These are phyloP conservation scores for Miamiensis avidus DNA, from an alignment of 169 alveolate genomes.

Conservation along the genomic window DNA sequence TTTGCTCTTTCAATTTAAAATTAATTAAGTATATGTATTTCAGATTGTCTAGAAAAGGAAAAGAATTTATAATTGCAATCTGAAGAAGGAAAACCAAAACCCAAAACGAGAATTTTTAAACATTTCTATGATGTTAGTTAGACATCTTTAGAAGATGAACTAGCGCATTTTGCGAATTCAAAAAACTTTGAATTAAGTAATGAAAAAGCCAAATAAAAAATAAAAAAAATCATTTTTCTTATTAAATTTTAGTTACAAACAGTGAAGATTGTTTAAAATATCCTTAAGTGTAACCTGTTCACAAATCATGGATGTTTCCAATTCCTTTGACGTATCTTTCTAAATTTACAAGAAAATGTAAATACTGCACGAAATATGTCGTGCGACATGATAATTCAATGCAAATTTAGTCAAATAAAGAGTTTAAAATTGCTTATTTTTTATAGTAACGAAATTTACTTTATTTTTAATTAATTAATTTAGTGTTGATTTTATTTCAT, in stretches of 20 bases:
- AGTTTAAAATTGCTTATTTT: not conserved
- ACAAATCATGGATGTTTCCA: not conserved
- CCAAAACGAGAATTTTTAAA: too few species aligned
- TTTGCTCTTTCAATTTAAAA: too few species aligned
- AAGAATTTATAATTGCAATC: too few species aligned
- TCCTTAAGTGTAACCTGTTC: not conserved
- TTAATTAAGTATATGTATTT: too few species aligned
- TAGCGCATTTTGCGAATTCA: not conserved
- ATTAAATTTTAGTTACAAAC: not conserved
- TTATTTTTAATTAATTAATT: too few species aligned
- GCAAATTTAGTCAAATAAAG: not conserved
- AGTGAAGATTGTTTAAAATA: not conserved
- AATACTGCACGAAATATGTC: not conserved
- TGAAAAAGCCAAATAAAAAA: not conserved
- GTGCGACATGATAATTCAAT: not conserved
- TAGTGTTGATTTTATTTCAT: too few species aligned
- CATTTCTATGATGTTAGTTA: not conserved
- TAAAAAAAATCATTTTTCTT: not conserved
- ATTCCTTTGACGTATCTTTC: not conserved
- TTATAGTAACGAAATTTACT: not conserved
- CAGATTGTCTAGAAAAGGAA: not conserved
- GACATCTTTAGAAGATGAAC: not conserved
- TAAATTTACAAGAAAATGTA: not conserved
- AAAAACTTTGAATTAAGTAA: not conserved
- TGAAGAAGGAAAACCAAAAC: not conserved